Evolutionary conservation across 2,329 filamentous ascomycete species (phyloP), one percentile per base, ranked within the genome.

Genomic region (Pseudopyrenochaeta lycopersici): DNA sequence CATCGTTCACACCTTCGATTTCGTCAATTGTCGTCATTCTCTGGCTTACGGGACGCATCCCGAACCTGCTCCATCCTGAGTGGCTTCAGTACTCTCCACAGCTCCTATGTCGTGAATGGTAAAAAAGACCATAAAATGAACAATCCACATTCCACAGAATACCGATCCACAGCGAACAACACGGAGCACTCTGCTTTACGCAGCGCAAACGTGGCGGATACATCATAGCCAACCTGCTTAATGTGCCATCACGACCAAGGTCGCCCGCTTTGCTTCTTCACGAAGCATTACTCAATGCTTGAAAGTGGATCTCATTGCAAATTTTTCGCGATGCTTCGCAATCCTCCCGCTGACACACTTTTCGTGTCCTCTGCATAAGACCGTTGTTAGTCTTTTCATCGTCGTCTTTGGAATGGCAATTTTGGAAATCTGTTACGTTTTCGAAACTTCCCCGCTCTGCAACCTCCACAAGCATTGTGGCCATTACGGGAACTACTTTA

Each of bases 391-490:
- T 46, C 54, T 52, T 46, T 30, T 50, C 54, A 55, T 56, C 46
- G 47, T 65, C 31, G 62, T 63, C 51, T 57, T 66, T 53, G 44
- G 56, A 43, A 58, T 60, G 43, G 31, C 54, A 42, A 46, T 52
- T 67, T 63, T 64, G 57, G 63, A 58, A 71, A 70, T 70, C 62
- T 73, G 53, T 74, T 74, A 74, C 72, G 72, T 74, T 68, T 73
- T 52, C 50, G 50, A 69, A 72, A 65, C 64, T 71, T 72, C 69
- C 71, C 68, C 71, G 70, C 65, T 62, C 66, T 70, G 66, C 66
- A 46, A 59, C 49, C 58, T 66, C 60, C 66, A 63, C 61, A 53
- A 33, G 40, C 56, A 49, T 46, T 31, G 43, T 56, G 49, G 60
- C 54, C 58, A 54, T 59, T 58, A 50, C 65, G 68, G 70, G 62